Evolutionary conservation across 2,329 filamentous ascomycete genomes (phyloP).

Genomic region (Sclerotinia subarctica): DNA sequence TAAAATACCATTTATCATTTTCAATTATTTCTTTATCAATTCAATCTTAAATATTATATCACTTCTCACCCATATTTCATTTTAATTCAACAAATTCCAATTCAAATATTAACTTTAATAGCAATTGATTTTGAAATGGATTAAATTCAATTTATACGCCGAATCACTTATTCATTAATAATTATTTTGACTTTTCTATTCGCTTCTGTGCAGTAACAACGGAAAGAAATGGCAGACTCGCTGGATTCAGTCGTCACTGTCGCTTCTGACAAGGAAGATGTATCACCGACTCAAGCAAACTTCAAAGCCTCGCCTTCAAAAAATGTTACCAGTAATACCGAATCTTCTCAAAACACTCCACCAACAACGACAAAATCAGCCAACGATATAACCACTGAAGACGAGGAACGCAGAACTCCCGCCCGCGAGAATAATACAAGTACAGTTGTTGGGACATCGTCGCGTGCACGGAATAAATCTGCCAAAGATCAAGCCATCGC

Average conservation of each 20-base stretch:
- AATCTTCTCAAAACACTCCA: constrained; percentile 32
- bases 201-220: background rate
- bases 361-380: constrained; percentile 24
- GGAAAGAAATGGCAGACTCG: constrained; percentile 18
- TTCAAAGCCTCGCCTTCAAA: constrained; percentile 28
- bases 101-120: background rate
- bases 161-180: background rate
- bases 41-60: background rate
- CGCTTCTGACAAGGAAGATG: constrained; percentile 30
- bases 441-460: constrained; percentile 27
- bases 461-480: constrained; percentile 25
- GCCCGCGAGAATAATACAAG: constrained; percentile 26
- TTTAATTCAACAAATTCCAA: background rate
- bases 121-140: background rate
- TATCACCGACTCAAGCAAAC: constrained; percentile 20
- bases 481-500: constrained; percentile 33
- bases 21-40: background rate
- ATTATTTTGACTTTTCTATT: background rate
- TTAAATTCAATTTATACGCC: background rate
- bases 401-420: constrained; percentile 36
- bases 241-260: constrained; percentile 18
- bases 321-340: constrained; percentile 30
- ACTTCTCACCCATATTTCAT: background rate
- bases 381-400: constrained; percentile 35
- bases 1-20: background rate